Conservation (phyloP, 371 early-diverging fungal species). For the Dichotomocladium elegans region DNA sequence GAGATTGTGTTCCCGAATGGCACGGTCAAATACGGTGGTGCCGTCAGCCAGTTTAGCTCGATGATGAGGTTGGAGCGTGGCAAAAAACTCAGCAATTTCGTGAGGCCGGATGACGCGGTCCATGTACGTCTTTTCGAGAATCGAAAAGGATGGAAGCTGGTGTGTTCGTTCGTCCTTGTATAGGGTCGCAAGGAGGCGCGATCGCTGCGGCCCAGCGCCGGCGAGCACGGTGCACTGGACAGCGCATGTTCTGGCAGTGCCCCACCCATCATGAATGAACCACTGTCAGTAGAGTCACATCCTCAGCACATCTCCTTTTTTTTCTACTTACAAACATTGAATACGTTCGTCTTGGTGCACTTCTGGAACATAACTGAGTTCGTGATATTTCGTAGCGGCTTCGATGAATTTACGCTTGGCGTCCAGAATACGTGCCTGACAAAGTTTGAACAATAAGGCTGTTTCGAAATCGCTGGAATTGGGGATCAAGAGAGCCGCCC, state of each 20-base stretch:
- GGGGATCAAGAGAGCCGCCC: slow-evolving; percentile 70
- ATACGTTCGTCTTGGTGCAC: slow-evolving; percentile 66
- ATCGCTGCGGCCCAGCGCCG: slow-evolving; percentile 87
- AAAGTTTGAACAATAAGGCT: slow-evolving; percentile 61
- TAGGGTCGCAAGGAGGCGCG: slow-evolving; percentile 84
- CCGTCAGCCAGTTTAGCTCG: slow-evolving; percentile 62
- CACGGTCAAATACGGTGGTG: slow-evolving; percentile 86
- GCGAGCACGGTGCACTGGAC: slow-evolving; percentile 86
- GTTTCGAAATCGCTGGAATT: slow-evolving; percentile 49
- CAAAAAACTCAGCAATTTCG: slow-evolving; percentile 77
- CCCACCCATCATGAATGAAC: not conserved
- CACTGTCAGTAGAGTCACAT: not conserved
- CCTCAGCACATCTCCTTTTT: no score
- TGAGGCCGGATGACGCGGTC: slow-evolving; percentile 76
- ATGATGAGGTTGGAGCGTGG: slow-evolving; percentile 78
- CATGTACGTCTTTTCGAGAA: slow-evolving; percentile 89
- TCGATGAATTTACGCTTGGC: slow-evolving; percentile 84
- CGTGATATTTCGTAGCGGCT: slow-evolving; percentile 82
- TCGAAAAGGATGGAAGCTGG: slow-evolving; percentile 58
- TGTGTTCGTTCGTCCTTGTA: slow-evolving; percentile 88
- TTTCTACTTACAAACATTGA: slow-evolving; percentile 56
- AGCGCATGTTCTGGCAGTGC: slow-evolving; percentile 50
- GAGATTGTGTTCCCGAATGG: slow-evolving; percentile 93
- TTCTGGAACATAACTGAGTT: slow-evolving; percentile 69
- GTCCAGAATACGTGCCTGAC: slow-evolving; percentile 85